A percentile compares a stretch with the other conserved stretches of the same genome.
Conservation (phyloP, 495 filamentous ascomycete genomes). For the Tuber brumale region DNA sequence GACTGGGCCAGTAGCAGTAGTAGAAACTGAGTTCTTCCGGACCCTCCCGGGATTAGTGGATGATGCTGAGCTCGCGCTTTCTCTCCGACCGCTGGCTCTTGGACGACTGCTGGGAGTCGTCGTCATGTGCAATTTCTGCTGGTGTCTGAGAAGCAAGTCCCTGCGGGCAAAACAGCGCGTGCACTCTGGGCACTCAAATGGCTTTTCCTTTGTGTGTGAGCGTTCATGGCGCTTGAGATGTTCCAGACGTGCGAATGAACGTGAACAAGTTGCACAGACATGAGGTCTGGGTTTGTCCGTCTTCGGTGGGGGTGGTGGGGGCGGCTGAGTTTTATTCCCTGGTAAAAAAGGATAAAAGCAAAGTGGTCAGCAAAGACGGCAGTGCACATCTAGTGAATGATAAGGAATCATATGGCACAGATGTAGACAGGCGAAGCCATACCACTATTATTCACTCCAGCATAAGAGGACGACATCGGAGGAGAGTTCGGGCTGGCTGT, state of each 20-base stretch:
- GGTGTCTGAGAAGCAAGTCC: conserved; percentile 86
- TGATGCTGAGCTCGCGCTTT: conserved; percentile 54
- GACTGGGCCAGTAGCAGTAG: conserved; percentile 47
- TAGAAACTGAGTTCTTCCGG: conserved; percentile 86
- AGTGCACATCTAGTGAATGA: conserved; percentile 10
- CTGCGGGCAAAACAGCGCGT: conserved; percentile 89
- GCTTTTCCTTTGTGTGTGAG: conserved; percentile 98
- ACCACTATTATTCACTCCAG: conserved; percentile 36
- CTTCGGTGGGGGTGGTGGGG: conserved; percentile 56
- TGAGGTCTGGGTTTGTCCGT: conserved; percentile 97
- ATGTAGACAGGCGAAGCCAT: conserved; percentile 31
- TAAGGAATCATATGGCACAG: conserved; percentile 28
- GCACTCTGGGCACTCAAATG: conserved; percentile 96
- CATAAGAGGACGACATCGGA: conserved; percentile 34
- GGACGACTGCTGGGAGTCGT: conserved; percentile 82
- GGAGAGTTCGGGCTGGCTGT: conserved; percentile 29
- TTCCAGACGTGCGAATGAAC: conserved; percentile 91
- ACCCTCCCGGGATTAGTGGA: conserved; percentile 64
- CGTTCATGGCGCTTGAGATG: conserved; percentile 97
- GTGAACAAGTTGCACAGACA: conserved; percentile 83
- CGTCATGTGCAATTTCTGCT: conserved; percentile 99
- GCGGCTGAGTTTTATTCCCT: conserved; percentile 32
- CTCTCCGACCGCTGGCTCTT: conserved; percentile 77
- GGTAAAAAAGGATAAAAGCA: conserved; percentile 15
- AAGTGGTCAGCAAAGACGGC: conserved; percentile 29